Evolutionary conservation across 345 rosid genomes (phyloP), one percentile per base, ranked within the genome.

Genomic region (Bruguiera sexangula): DNA sequence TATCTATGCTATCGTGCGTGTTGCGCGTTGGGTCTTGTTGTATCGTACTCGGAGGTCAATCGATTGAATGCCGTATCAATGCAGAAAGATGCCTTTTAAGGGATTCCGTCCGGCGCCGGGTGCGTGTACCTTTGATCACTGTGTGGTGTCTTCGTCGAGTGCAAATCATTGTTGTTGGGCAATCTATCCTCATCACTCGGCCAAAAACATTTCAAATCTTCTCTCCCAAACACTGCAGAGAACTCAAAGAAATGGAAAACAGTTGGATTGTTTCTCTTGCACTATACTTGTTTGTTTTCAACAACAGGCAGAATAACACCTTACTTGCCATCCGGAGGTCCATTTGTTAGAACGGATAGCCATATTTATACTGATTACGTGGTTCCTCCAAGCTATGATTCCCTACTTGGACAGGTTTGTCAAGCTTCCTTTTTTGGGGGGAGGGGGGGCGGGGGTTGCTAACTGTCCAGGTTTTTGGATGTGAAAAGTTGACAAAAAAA

Each of bases 41-140:
- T n/a, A 88, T 94, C 73, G 92, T 94, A 74, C 97, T 94, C 32
- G 83, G 87, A 79, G 98, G 97, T 55, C 97, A 94, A 81, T 94
- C 98, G 56, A 94, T 94, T 77, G 97, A 94, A 80, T 91, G 97
- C 24, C 97, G 96, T 76, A 94, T 94, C 78, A 94, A 94, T 76
- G 97, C 97, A 18, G 98, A 94, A 94, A 79, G 98, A 94, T 76
- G 93, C 98, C 65, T 94, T 94, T 94, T 71, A 94, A 94, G 79
- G 90, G 88, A 27, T 94, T 94, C 83, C 83, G 96, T 75, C 98
- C 98, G 30, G 97, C 96, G 34, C 98, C 98, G 76, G 98, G 98
- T 94, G 39, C 39, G 7, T 6, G 6, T 6, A 36, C 39, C 7
- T 36, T 36, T 36, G 6, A 36, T 6, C 8, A 6, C 39, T 0